These are phyloP conservation scores for Arthonia radiata DNA, from an alignment of 495 filamentous ascomycete species.

Conservation along the genomic window DNA sequence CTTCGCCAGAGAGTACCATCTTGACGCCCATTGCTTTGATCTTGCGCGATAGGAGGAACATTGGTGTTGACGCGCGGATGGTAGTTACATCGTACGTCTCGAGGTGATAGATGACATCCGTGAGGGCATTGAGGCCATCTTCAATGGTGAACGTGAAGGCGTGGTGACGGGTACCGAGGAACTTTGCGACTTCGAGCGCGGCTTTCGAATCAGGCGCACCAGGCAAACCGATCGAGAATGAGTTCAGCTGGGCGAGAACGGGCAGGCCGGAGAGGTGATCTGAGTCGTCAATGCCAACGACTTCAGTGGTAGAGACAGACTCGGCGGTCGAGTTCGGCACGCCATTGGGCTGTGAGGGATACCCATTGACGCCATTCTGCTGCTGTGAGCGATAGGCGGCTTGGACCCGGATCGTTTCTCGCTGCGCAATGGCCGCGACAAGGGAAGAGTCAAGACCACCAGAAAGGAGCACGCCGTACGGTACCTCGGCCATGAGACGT, in stretches of 20 bases:
- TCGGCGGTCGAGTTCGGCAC: no score
- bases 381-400: conserved; percentile 19
- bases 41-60: conserved; percentile 92
- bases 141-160: conserved; percentile 94
- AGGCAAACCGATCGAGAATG: conserved; percentile 90
- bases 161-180: conserved; percentile 91
- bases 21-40: conserved; percentile 98
- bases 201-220: conserved; percentile 76
- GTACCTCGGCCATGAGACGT: conserved; percentile 93
- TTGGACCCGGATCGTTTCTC: conserved; percentile 60
- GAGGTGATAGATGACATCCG: conserved; percentile 92
- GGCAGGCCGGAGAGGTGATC: conserved; percentile 78
- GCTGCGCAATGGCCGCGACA: conserved; percentile 83
- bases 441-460: conserved; percentile 89
- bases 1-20: conserved; percentile 95
- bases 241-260: conserved; percentile 80
- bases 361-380: conserved; percentile 17
- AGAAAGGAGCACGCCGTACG: conserved; percentile 86
- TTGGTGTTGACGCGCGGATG: conserved; percentile 91
- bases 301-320: no score
- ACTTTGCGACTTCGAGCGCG: conserved; percentile 72
- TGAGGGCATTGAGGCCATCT: conserved; percentile 84
- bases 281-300: conserved; percentile 85
- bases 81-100: conserved; percentile 97
- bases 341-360: conserved; percentile 13